Percentiles rank a stretch among this genome's conserved stretches.
Evolutionary conservation across 2,329 filamentous ascomycete species (phyloP).

Genomic region (Sporothrix curviconia): DNA sequence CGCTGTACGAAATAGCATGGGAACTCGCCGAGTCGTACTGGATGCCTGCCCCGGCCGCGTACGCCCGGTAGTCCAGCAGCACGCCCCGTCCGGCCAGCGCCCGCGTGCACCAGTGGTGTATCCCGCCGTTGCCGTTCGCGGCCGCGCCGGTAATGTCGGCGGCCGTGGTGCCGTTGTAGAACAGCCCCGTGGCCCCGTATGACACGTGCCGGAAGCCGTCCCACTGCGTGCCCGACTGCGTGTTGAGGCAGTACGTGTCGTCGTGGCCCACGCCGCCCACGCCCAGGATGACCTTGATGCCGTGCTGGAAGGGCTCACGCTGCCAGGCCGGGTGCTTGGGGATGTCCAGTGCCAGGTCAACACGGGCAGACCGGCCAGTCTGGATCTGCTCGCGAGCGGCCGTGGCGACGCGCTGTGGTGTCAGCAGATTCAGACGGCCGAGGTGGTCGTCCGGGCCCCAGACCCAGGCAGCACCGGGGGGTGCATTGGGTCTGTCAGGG

Average conservation of each 20-base stretch:
- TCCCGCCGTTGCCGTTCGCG: neutral
- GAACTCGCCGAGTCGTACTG: conserved; percentile 33
- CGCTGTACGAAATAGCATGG: conserved; percentile 35
- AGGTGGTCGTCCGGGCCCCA: conserved; percentile 40
- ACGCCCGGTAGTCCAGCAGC: conserved; percentile 42
- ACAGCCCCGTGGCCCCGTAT: neutral
- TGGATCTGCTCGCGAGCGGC: conserved; percentile 39
- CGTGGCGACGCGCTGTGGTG: conserved; percentile 34
- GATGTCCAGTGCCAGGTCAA: conserved; percentile 35
- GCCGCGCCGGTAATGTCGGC: neutral
- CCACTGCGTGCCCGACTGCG: conserved; percentile 17
- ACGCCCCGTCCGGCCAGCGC: conserved; percentile 46
- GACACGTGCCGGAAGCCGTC: conserved; percentile 18
- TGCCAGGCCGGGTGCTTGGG: conserved; percentile 10
- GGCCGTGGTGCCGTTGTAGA: conserved; percentile 11
- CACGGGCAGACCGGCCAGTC: conserved; percentile 30
- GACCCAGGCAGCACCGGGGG: conserved; percentile 21
- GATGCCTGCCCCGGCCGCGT: conserved; percentile 35
- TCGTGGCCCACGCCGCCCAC: conserved; percentile 11
- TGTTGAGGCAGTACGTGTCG: conserved; percentile 13
- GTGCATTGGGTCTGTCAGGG: neutral
- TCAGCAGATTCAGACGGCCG: conserved; percentile 45
- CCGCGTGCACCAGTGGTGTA: conserved; percentile 28
- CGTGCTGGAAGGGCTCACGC: conserved; percentile 7
- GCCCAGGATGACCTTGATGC: neutral